These are phyloP conservation scores for Lasiodiplodia hormozganensis DNA, from an alignment of 2,329 filamentous ascomycete species.

Conservation along the genomic window DNA sequence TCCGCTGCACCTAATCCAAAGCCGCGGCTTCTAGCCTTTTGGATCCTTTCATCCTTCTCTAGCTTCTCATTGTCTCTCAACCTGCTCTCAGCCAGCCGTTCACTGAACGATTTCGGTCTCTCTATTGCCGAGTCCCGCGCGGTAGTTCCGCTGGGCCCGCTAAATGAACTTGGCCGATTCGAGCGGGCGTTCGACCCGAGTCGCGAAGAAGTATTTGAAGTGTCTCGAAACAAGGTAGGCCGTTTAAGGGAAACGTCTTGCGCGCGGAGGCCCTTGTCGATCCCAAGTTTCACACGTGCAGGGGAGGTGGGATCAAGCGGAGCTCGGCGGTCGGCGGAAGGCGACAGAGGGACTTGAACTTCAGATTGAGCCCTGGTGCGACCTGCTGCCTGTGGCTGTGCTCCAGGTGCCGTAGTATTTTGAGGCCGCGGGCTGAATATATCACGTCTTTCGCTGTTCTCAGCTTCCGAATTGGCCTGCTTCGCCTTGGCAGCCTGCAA, in stretches of 20 bases:
- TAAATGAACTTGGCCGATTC: constrained; percentile 9
- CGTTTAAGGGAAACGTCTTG: constrained; percentile 85
- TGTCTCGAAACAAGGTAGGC: constrained; percentile 53
- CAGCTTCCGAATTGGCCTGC: constrained; percentile 42
- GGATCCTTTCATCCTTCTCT: constrained; percentile 53
- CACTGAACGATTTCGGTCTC: constrained; percentile 73
- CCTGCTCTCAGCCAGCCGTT: constrained; percentile 77
- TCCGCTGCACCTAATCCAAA: constrained; percentile 41
- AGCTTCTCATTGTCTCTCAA: constrained; percentile 50
- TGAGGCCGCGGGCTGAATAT: constrained; percentile 42
- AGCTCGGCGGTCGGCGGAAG: constrained; percentile 58
- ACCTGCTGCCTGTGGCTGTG: constrained; percentile 29
- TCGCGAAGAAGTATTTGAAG: constrained; percentile 5
- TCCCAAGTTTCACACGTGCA: constrained; percentile 79
- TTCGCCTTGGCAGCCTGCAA: constrained; percentile 70
- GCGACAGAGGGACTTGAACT: constrained; percentile 81
- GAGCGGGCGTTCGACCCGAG: constrained; percentile 17
- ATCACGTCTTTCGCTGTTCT: constrained; percentile 35
- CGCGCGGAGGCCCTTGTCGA: constrained; percentile 84
- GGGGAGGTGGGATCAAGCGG: constrained; percentile 72
- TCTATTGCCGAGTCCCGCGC: neutral
- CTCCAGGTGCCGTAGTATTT: constrained; percentile 33
- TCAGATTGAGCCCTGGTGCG: constrained; percentile 30
- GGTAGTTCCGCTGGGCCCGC: constrained; percentile 11
- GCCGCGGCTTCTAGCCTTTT: constrained; percentile 49